Evolutionary conservation across 2,329 filamentous ascomycete species (phyloP), one percentile per base, ranked within the genome.

Genomic region (Diaporthe destruens): DNA sequence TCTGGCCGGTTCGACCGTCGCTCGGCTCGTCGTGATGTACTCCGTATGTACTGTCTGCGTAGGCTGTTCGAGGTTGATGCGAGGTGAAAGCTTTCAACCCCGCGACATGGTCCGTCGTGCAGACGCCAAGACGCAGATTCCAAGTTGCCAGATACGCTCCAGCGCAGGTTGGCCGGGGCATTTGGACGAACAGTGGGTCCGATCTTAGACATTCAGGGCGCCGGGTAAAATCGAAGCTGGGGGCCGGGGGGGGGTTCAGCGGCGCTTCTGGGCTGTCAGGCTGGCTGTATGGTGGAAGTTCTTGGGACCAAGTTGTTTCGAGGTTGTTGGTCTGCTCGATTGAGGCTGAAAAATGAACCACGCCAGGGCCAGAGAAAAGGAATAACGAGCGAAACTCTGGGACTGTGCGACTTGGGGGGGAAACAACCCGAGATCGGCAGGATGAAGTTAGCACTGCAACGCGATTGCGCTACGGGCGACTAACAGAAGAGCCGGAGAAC

Each of bases 341-440:
- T 66, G 61, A 66, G 61, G 61, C 61, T 66, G 57, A 55, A 55
- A 63, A 67, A 71, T 53, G 61, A 55, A 63, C 36, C 23, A 47
- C 49, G 36, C n/a, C 49, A 67, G 57, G 56, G 44, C 39, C 49
- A 53, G 7, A 20, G 14, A 53, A 55, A 55, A 67, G 25, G 57
- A 49, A 32, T 44, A 34, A 47, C 34, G 23, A 42, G 61, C 47
- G 25, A 53, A 66, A 66, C 32, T 66, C 25, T 53, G 61, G 61
- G 23, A 66, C 61, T 66, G 61, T 66, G 18, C 47, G n/a, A 66
- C 61, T 32, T 25, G 53, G 66, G 25, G 57, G 16, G 23, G 34
- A 65, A 72, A 72, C 29, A 42, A 23, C 36, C 71, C 66, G 66
- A 70, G 71, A 70, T 72, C 66, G 39, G 66, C 71, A 65, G 29